Base-by-base conservation (phyloP, 129 eudicot species). In the Flaveria sonorensis region DNA sequence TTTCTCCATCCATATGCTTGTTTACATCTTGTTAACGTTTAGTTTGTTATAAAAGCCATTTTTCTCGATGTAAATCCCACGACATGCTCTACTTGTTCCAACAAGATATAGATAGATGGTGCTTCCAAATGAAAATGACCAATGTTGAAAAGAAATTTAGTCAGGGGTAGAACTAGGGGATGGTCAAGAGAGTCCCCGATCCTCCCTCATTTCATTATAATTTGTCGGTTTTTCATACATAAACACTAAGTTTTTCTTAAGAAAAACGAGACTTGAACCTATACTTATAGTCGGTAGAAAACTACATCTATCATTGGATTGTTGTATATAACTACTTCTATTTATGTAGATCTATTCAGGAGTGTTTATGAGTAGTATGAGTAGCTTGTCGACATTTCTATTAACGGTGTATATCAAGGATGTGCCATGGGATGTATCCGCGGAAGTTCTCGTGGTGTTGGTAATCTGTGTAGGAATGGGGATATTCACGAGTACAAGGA, bases 361-460 rank as follows among this genome's bases (percentile, higher is more conserved):
- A 46, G 87, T 86, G 24, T 77, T 86, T 67, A 85, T 82, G 96
- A 82, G 81, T 77, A 90, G 82, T 57, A 65, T 88, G 68, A 63
- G 75, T 21, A 82, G 92, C 26, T 68, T 90, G 66, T 69, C 85
- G 9, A 68, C 82, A 2, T 81, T 85, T 60, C 56, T 89, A 56
- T 59, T 79, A 2, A 57, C 86, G 24, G 87, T 90, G 24, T 87
- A 81, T n/a, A 75, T 83, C 8, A 80, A 80, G 16, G 85, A 79
- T 10, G 55, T 87, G 70, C 73, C 86, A 23, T 85, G 86, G 84
- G 84, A 87, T 74, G 84, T 85, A 39, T 64, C 90, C 10, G 86
- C 92, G 6, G 92, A 87, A 77, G 85, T 87, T 64, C 77, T 89
- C 23, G 81, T 86, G 1, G 86, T 87, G 21, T 42, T 89, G 20